Percentiles rank a stretch among this genome's conserved stretches.
These are phyloP conservation scores for Phellinidium pouzarii DNA, from an alignment of 1,284 basidiomycete genomes.

Conservation along the genomic window DNA sequence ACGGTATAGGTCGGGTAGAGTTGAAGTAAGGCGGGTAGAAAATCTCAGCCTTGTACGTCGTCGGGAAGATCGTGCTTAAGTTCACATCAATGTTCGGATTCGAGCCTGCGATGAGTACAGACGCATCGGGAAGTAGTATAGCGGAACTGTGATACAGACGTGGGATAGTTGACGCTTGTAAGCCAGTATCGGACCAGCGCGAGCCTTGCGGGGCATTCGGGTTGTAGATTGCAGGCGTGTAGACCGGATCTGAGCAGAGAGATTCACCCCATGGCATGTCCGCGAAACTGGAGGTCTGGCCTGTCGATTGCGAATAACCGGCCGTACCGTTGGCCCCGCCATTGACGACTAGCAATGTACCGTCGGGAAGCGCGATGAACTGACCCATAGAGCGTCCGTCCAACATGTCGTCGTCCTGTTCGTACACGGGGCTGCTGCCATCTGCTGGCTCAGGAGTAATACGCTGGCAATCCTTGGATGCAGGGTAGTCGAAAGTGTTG, in stretches of 20 bases:
- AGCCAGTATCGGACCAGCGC: slow-evolving; percentile 67
- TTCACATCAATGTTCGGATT: slow-evolving; percentile 91
- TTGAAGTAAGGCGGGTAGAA: slow-evolving; percentile 87
- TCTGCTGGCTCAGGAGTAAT: slow-evolving; percentile 77
- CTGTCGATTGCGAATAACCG: slow-evolving; percentile 55
- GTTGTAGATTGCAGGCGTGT: slow-evolving; percentile 72
- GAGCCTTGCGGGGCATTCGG: slow-evolving; percentile 55
- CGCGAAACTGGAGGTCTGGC: slow-evolving; percentile 34
- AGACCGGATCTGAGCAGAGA: slow-evolving; percentile 58
- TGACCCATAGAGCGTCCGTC: slow-evolving; percentile 81
- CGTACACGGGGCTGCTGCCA: slow-evolving; percentile 45
- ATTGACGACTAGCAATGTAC: slow-evolving; percentile 70
- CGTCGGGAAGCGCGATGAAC: slow-evolving; percentile 74
- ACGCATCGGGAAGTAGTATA: slow-evolving; percentile 83
- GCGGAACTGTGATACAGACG: slow-evolving; percentile 87
- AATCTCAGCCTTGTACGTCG: slow-evolving; percentile 81
- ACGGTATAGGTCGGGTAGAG: slow-evolving; percentile 61
- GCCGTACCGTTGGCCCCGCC: slow-evolving; percentile 75
- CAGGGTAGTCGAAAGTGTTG: slow-evolving; percentile 59
- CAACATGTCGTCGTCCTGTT: slow-evolving; percentile 70
- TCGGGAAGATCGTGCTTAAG: slow-evolving; percentile 63
- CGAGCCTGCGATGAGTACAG: slow-evolving; percentile 84
- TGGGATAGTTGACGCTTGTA: slow-evolving; percentile 55
- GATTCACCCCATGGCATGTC: slow-evolving; percentile 63
- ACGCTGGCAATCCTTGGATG: slow-evolving; percentile 60